These are phyloP conservation scores for Stygiomarasmius scandens DNA, from an alignment of 1,284 basidiomycete species.

Conservation along the genomic window DNA sequence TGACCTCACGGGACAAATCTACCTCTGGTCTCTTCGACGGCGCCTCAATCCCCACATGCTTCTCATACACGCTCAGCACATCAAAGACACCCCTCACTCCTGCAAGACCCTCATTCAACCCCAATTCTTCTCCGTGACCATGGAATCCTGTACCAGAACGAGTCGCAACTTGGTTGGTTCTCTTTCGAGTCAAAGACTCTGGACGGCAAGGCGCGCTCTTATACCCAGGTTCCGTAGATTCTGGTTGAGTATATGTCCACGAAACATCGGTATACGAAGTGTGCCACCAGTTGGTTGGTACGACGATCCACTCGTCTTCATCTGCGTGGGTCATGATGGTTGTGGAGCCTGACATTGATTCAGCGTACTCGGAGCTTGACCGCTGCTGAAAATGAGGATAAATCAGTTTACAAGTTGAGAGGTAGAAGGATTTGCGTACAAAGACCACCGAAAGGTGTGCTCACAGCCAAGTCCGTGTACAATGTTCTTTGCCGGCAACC, in stretches of 20 bases:
- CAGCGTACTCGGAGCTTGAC: slow-evolving; percentile 17
- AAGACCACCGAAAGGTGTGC: slow-evolving; percentile 15
- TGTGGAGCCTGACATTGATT: slow-evolving; percentile 8
- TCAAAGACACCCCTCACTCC: slow-evolving; percentile 35
- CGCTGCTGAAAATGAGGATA: slow-evolving; percentile 19
- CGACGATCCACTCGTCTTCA: slow-evolving; percentile 39
- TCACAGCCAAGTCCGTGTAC: slow-evolving; percentile 16
- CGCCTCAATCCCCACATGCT: slow-evolving; percentile 30
- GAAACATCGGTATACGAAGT: slow-evolving; percentile 5
- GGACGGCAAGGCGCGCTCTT: slow-evolving; percentile 7
- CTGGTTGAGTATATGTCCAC: slow-evolving; percentile 11
- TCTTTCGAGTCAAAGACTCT: slow-evolving; percentile 14
- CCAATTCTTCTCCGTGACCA: slow-evolving; percentile 15
- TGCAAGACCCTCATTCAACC: slow-evolving; percentile 35
- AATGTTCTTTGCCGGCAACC: neutral
- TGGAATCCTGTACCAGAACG: neutral
- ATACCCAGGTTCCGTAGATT: slow-evolving; percentile 11
- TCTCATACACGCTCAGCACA: slow-evolving; percentile 35
- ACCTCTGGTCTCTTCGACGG: neutral
- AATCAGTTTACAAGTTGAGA: slow-evolving; percentile 4
- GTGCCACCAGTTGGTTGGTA: slow-evolving; percentile 15
- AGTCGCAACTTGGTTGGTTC: neutral
- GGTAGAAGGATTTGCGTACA: slow-evolving; percentile 14
- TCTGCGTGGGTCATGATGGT: slow-evolving; percentile 27
- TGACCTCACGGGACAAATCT: slow-evolving; percentile 19